Percentiles rank a stretch among this genome's conserved stretches.
phyloP scores from a whole-genome alignment of 768 basidiomycete species.

The Leccinum imitatum region DNA sequence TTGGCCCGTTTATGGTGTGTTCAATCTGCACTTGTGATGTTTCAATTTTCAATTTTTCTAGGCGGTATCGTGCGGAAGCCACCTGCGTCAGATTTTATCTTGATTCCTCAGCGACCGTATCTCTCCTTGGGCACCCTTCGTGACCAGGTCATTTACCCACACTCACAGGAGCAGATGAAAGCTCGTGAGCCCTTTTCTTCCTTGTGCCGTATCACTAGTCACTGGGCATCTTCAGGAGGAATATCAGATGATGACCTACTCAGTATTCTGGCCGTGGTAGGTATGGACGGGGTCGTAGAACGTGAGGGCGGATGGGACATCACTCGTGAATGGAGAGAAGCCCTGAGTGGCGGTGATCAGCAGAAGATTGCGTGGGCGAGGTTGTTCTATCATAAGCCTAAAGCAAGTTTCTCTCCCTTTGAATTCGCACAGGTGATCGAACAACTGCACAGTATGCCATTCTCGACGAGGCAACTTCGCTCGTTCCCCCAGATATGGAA shows the following conservation, averaged over 20 bases:
- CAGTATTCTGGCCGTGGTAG: slow-evolving; percentile 68
- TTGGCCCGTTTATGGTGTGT: slow-evolving; percentile 73
- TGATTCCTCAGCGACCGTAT: slow-evolving; percentile 96
- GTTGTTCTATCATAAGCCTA: slow-evolving; percentile 93
- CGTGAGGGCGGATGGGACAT: slow-evolving; percentile 96
- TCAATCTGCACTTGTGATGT: not conserved
- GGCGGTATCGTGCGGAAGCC: slow-evolving; percentile 88
- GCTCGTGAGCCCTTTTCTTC: slow-evolving; percentile 47
- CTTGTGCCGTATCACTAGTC: slow-evolving; percentile 1
- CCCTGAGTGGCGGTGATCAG: slow-evolving; percentile 92
- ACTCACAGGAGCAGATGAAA: slow-evolving; percentile 78
- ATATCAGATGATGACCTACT: slow-evolving; percentile 75
- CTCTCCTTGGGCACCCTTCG: slow-evolving; percentile 91
- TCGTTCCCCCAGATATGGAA: slow-evolving; percentile 91
- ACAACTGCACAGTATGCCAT: slow-evolving; percentile 77
- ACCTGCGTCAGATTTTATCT: slow-evolving; percentile 80
- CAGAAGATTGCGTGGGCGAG: slow-evolving; percentile 98
- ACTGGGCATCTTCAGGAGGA: slow-evolving; percentile 46
- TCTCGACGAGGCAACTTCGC: slow-evolving; percentile 93
- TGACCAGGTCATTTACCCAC: slow-evolving; percentile 96
- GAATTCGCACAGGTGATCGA: not conserved
- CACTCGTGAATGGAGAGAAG: slow-evolving; percentile 90
- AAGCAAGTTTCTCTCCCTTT: slow-evolving; percentile 45
- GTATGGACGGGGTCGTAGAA: slow-evolving; percentile 84
- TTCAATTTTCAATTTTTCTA: slow-evolving; percentile 15